Evolutionary conservation across 1,139 yeast species (phyloP).

Genomic region (Yamadazyma atlantica): DNA sequence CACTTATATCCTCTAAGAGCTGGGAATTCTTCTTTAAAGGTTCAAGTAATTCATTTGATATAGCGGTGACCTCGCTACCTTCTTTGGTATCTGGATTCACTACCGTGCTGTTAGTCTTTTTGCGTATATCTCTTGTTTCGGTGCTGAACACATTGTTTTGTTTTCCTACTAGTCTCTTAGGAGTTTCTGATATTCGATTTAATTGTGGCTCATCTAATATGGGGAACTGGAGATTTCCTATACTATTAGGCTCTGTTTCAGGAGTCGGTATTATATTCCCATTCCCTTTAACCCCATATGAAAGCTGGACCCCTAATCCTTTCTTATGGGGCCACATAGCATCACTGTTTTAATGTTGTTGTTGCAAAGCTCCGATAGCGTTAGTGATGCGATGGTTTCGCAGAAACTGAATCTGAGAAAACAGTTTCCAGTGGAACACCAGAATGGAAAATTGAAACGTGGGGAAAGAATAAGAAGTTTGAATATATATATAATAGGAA

Average conservation of each 20-base stretch:
- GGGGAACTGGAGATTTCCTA: constrained; percentile 5
- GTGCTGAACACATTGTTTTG: constrained; percentile 5
- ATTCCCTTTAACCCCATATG: constrained; percentile 39
- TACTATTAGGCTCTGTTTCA: constrained; percentile 1
- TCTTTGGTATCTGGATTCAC: neutral
- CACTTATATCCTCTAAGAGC: constrained; percentile 15
- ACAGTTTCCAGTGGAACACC: neutral
- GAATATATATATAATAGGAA: too few species aligned
- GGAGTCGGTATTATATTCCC: constrained; percentile 16
- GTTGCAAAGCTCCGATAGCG: too few species aligned
- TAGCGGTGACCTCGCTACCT: constrained; percentile 7
- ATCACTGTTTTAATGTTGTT: neutral
- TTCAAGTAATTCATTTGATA: constrained; percentile 26
- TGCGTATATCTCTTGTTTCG: constrained; percentile 1
- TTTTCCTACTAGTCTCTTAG: constrained; percentile 6
- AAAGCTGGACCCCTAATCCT: constrained; percentile 41
- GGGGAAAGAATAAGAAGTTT: neutral
- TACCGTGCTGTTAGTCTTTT: too few species aligned
- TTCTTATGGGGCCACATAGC: constrained; percentile 44
- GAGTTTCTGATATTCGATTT: constrained; percentile 4
- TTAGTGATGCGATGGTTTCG: too few species aligned
- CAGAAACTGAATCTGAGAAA: neutral
- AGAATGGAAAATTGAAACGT: neutral
- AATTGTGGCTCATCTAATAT: constrained; percentile 5
- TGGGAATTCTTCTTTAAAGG: constrained; percentile 25